Base-by-base conservation (phyloP, 495 filamentous ascomycete genomes). In the Venustampulla echinocandica region DNA sequence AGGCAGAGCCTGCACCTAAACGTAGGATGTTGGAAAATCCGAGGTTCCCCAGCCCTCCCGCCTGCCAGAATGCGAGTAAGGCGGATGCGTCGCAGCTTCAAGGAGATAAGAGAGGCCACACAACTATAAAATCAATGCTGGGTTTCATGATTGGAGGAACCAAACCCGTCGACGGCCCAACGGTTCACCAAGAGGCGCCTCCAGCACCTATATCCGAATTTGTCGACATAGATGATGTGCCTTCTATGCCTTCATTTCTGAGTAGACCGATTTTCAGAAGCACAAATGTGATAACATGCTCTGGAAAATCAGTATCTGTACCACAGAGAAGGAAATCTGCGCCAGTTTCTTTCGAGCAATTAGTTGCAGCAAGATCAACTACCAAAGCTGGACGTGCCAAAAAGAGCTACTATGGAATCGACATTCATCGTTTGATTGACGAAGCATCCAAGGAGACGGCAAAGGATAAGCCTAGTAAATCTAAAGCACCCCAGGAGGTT, bases 381-480 rank as follows among this genome's bases (percentile, higher is more conserved):
- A 76, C 75, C 4, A 79, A 74, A 49, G 69, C 82, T 49, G 82
- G 85, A 25, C 70, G 78, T 50, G 86, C 87, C n/a, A 79, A 77
- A 53, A 84, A 80, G 61, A 84, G 76, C 59, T 96, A 85, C 59
- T 98, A 90, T 62, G 92, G 92, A 6, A 82, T 98, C 46, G 80
- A 95, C 20, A 90, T 98, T 14, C 87, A 94, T 54, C 64, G 74
- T 35, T 64, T 96, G 18, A 67, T 96, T 33, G 84, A 90, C 43
- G 71, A 84, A 3, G 73, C 80, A n/a, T 64, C 63, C n/a, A 62
- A 67, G 17, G 64, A 76, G 28, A 65, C 73, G 13, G 53, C 62
- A 20, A 52, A 57, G 19, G 30, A 45, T 38, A 18, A 48, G 28
- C 18, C 44, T 20, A 28, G 10, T n/a, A 57, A 39, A 44, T 32